Conservation (phyloP, 106 monocot species). For the Cymbidium sinense region DNA sequence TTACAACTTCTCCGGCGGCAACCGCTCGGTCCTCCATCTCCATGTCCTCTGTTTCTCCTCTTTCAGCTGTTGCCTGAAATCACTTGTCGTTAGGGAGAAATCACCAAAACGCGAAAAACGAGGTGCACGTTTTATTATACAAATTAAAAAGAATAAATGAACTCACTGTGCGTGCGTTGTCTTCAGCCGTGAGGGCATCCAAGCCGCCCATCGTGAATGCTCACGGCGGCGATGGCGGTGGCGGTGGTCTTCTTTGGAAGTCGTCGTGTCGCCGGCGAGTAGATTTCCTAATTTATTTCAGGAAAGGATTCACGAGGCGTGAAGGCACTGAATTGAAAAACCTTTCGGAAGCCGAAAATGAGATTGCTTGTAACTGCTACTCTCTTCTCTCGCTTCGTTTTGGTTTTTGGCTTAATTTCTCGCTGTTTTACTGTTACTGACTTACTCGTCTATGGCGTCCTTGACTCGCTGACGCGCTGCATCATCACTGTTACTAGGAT, state of each 20-base stretch:
- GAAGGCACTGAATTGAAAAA: slow-evolving; percentile 3
- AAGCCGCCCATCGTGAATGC: background rate
- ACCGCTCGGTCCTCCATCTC: background rate
- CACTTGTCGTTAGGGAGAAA: background rate
- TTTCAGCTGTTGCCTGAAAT: background rate
- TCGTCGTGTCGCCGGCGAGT: background rate
- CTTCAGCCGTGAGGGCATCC: background rate
- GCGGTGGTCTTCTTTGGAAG: background rate
- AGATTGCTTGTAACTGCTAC: background rate
- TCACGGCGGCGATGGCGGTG: background rate
- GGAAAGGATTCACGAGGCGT: background rate
- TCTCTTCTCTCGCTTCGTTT: background rate
- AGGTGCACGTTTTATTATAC: background rate
- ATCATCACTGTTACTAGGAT: background rate
- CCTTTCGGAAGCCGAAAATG: background rate
- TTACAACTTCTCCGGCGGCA: background rate
- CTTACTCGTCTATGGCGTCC: background rate
- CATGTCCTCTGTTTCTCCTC: slow-evolving; percentile 6
- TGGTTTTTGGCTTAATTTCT: background rate
- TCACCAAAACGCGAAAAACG: background rate
- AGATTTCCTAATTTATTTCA: background rate
- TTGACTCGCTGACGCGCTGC: background rate
- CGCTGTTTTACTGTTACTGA: too few relatives aligned
- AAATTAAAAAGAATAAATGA: background rate
- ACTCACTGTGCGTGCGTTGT: background rate